A percentile compares a stretch with the other conserved stretches of the same genome.
Conservation (phyloP, 352 stramenopile genomes). For the Globisporangium radiosum region DNA sequence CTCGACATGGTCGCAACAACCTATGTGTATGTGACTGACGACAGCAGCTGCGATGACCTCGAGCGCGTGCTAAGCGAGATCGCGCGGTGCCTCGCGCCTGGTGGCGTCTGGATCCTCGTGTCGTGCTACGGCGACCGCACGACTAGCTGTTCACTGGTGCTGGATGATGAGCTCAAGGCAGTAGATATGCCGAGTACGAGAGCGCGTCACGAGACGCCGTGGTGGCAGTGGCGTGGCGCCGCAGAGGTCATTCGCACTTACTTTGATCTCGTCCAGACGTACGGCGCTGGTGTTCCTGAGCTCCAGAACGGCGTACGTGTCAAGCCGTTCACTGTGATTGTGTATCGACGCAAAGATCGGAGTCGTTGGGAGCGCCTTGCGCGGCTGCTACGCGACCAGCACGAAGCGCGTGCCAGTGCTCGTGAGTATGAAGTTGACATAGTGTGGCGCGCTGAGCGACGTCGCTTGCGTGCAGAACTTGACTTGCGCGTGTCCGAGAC, state of each 20-base stretch:
- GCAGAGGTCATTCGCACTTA: conserved; percentile 4
- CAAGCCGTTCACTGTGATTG: conserved; percentile 16
- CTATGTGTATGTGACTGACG: conserved; percentile 1
- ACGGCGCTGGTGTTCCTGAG: conserved; percentile 12
- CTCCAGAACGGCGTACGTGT: conserved; percentile 2
- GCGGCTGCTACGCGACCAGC: conserved; percentile 9
- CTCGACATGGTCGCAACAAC: conserved; percentile 20
- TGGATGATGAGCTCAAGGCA: neutral
- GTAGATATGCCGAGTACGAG: neutral
- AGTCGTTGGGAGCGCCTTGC: conserved; percentile 8
- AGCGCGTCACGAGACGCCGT: conserved; percentile 8
- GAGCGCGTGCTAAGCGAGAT: conserved; percentile 15
- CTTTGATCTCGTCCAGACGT: conserved; percentile 10
- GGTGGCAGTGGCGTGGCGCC: conserved; percentile 20
- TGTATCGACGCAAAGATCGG: conserved; percentile 18
- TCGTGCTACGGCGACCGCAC: conserved; percentile 8
- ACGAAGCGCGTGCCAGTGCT: neutral
- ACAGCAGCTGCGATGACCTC: conserved; percentile 7
- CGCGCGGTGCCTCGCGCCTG: conserved; percentile 21
- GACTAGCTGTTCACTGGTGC: neutral
- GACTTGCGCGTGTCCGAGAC: conserved; percentile 1
- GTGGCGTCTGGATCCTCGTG: conserved; percentile 20
- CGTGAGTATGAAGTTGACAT: neutral
- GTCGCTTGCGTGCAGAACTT: neutral
- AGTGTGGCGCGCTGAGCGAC: conserved; percentile 3